Conservation (phyloP, 179 eudicot genomes). For the Pouteria campechiana region DNA sequence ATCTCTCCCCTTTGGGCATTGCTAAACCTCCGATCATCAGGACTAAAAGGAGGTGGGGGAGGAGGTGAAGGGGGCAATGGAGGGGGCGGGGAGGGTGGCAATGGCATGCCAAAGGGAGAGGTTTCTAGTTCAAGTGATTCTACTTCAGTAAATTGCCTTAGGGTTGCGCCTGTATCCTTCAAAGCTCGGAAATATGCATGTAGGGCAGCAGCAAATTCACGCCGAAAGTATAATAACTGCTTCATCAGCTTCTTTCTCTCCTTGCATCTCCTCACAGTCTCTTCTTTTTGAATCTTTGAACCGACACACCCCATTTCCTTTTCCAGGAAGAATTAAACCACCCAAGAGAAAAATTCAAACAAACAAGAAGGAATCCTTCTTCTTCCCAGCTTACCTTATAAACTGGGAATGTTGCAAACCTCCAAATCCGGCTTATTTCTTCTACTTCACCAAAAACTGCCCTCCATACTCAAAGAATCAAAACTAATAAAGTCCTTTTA, state of each 20-base stretch:
- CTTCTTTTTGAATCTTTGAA: slow-evolving; percentile 53
- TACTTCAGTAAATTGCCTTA: slow-evolving; percentile 64
- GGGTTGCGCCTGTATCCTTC: slow-evolving; percentile 70
- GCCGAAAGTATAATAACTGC: slow-evolving; percentile 42
- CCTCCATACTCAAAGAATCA: no score
- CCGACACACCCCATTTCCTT: slow-evolving; percentile 58
- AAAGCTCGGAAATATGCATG: slow-evolving; percentile 56
- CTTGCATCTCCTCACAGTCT: slow-evolving; percentile 56
- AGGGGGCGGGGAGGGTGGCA: slow-evolving; percentile 59
- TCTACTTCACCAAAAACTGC: no score
- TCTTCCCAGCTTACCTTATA: no score
- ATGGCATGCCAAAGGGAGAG: slow-evolving; percentile 9
- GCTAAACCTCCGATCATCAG: slow-evolving; percentile 31
- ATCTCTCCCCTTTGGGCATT: slow-evolving; percentile 7
- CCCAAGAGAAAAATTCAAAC: no score
- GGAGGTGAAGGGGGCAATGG: slow-evolving; percentile 76
- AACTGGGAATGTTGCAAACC: no score
- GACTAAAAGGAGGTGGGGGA: slow-evolving; percentile 70
- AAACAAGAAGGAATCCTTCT: no score
- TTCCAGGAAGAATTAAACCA: no score
- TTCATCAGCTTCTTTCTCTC: slow-evolving; percentile 68
- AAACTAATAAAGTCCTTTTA: no score
- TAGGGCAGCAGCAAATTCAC: slow-evolving; percentile 57
- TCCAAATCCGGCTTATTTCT: no score
- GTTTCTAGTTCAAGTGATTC: slow-evolving; percentile 54